Percentiles rank a stretch among this genome's conserved stretches.
phyloP scores from a whole-genome alignment of 108 stramenopile genomes.

The Chaetoceros muelleri region DNA sequence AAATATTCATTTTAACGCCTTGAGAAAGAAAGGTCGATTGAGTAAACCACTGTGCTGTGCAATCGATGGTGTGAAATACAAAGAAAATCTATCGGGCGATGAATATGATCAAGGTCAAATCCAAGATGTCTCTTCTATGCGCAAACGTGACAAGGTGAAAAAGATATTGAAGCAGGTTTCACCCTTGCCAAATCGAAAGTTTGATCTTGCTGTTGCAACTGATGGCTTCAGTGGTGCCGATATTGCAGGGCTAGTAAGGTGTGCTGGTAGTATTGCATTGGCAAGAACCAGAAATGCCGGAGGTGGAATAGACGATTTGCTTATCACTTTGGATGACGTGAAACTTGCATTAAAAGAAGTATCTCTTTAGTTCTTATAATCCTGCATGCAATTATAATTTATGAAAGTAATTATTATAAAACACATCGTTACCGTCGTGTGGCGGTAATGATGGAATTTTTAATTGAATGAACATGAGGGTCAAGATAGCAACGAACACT shows the following conservation, averaged over 20 bases:
- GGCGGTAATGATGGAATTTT: background rate
- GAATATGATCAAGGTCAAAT: background rate
- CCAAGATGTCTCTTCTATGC: background rate
- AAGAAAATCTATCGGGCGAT: background rate
- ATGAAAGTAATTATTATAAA: too few species aligned
- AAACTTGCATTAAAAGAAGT: conserved; percentile 43
- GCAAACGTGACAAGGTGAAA: conserved; percentile 7
- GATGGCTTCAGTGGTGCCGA: conserved; percentile 83
- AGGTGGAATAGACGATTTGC: conserved; percentile 34
- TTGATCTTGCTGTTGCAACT: conserved; percentile 62
- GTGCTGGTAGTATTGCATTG: conserved; percentile 72
- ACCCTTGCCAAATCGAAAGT: conserved; percentile 13
- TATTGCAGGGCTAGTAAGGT: conserved; percentile 77
- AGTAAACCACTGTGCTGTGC: conserved; percentile 47
- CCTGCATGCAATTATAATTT: too few species aligned
- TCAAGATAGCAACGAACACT: background rate
- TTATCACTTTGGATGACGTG: conserved; percentile 59
- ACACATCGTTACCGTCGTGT: too few species aligned
- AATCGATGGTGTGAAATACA: conserved; percentile 35
- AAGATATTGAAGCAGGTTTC: background rate
- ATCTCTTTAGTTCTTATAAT: too few species aligned
- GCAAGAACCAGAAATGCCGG: conserved; percentile 32
- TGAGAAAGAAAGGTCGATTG: conserved; percentile 42
- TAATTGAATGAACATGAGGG: background rate
- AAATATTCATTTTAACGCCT: conserved; percentile 51